Evolutionary conservation across 2,329 filamentous ascomycete genomes (phyloP), one percentile per base, ranked within the genome.

Genomic region (Fusarium pseudocircinatum): DNA sequence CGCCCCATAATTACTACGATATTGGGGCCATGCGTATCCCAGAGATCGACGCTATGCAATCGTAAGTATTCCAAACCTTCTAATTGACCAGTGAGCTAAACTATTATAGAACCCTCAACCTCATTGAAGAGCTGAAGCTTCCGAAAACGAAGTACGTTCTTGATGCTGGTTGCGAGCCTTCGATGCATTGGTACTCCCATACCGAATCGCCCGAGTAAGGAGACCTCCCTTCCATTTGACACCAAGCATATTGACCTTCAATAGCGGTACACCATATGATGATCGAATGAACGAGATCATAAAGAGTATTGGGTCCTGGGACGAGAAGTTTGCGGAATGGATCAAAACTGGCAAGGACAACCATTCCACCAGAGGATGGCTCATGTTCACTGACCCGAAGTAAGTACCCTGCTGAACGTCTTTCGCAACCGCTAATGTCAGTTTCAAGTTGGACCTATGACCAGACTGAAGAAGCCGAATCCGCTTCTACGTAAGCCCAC

Each of bases 11-110:
- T 18, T 74, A 73, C 18, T 74, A 74, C 9, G 71, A 74, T 4
- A 60, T 74, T 8, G 72, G 70, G 1, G 70, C 67, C 0, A 74
- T 74, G 70, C 70, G 71, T 4, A 73, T 73, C 1, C 71, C 71
- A 0, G 43, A 74, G 7, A 74, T 74, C 15, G 39, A 52, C 6
- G 60, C 70, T 0, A 70, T 70, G 71, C 24, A 62, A 18, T 73
- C 71, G 71, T 73, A 4, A 37, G 69, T 44, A 4, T 2, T 3
- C 4, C 2, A 16, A 7, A 13, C 7, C 3, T 4, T 6, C 2
- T 9, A 2, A 6, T 11, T 16, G 11, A 13, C 1, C 1, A 14
- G 2, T 6, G 1, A 4, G 3, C 40, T 66, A n/a, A 66, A 13
- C 0, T 3, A n/a, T n/a, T n/a, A n/a, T n/a, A 74, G 70, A 0